These are phyloP conservation scores for Aureobasidium vineae DNA, from an alignment of 2,329 filamentous ascomycete species.

Conservation along the genomic window DNA sequence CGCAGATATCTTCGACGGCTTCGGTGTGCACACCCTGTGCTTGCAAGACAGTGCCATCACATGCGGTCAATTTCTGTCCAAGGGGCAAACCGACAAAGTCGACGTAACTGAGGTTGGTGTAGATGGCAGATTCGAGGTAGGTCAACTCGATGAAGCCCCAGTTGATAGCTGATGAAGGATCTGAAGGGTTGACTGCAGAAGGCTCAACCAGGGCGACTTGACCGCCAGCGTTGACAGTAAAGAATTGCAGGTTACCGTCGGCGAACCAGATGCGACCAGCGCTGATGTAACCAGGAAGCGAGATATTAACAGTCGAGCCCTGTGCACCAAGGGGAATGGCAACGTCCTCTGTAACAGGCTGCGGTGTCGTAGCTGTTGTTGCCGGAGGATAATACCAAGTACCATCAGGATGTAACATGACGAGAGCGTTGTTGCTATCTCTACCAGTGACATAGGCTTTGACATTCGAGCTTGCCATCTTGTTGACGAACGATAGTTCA, in stretches of 20 bases:
- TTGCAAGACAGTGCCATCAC: constrained; percentile 48
- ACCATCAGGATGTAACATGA: constrained; percentile 48
- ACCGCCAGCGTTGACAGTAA: constrained; percentile 41
- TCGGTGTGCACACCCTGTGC: constrained; percentile 59
- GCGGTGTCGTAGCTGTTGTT: constrained; percentile 39
- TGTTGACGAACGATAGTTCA: constrained; percentile 45
- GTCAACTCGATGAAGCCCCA: constrained; percentile 51
- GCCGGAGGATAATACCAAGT: constrained; percentile 47
- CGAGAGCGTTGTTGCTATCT: constrained; percentile 43
- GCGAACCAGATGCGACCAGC: constrained; percentile 51
- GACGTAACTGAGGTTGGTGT: constrained; percentile 43
- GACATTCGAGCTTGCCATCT: constrained; percentile 41
- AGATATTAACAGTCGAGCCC: constrained; percentile 44
- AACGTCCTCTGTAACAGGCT: constrained; percentile 42
- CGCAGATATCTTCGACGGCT: constrained; percentile 57
- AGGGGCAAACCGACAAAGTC: constrained; percentile 47
- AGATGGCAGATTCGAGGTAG: constrained; percentile 46
- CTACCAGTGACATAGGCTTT: constrained; percentile 51
- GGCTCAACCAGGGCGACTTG: constrained; percentile 49
- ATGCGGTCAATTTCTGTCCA: constrained; percentile 54
- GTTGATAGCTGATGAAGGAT: constrained; percentile 44
- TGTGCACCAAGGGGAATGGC: constrained; percentile 46
- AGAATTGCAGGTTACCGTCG: constrained; percentile 47
- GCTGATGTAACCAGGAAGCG: constrained; percentile 44
- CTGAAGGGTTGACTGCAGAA: constrained; percentile 42